Percentiles rank a stretch among this genome's conserved stretches.
phyloP scores from a whole-genome alignment of 768 basidiomycete species.

The Paxillus involutus region DNA sequence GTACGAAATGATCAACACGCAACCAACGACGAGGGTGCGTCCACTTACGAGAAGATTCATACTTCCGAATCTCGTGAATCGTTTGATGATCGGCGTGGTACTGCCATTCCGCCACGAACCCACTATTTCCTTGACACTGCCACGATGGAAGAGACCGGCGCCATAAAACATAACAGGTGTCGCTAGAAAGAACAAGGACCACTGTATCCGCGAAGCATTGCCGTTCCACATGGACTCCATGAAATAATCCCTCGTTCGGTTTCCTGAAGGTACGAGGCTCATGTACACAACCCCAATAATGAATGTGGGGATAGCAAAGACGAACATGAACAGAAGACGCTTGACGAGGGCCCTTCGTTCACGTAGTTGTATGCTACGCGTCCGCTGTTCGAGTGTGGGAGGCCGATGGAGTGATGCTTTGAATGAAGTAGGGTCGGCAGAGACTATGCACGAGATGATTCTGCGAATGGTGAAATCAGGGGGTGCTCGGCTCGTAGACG shows the following conservation, averaged over 20 bases:
- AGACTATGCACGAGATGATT: constrained; percentile 49
- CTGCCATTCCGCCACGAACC: constrained; percentile 60
- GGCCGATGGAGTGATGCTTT: constrained; percentile 45
- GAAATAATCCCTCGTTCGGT: constrained; percentile 48
- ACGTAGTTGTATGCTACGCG: constrained; percentile 53
- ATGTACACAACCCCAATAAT: constrained; percentile 77
- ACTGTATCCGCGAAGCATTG: constrained; percentile 56
- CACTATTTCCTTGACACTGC: constrained; percentile 54
- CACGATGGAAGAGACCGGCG: constrained; percentile 55
- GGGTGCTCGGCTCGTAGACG: constrained; percentile 50
- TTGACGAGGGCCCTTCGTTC: constrained; percentile 55
- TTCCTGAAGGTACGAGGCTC: constrained; percentile 54
- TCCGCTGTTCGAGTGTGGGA: constrained; percentile 59
- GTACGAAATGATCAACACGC: background rate
- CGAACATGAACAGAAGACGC: constrained; percentile 55
- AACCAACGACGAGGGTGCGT: background rate
- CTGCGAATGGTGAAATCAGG: constrained; percentile 63
- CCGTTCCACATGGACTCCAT: constrained; percentile 65
- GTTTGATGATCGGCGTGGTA: constrained; percentile 48
- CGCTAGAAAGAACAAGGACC: constrained; percentile 65
- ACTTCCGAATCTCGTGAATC: constrained; percentile 74
- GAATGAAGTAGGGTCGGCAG: constrained; percentile 43
- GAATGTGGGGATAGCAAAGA: constrained; percentile 77
- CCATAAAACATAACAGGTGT: constrained; percentile 73
- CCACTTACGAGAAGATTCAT: constrained; percentile 76